Evolutionary conservation across 2,329 filamentous ascomycete species (phyloP).

Genomic region (Simplicillium sp.): DNA sequence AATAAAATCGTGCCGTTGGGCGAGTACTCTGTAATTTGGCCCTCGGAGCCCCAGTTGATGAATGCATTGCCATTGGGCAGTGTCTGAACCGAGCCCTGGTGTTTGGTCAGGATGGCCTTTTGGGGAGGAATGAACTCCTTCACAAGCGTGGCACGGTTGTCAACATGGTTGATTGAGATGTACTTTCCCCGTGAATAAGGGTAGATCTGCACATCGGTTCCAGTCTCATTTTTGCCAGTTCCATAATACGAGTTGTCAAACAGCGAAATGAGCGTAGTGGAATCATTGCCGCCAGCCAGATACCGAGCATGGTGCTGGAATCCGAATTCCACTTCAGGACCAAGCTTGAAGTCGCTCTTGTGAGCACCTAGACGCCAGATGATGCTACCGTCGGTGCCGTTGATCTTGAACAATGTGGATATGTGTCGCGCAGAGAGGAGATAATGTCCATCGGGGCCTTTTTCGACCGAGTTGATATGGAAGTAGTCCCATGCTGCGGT

Average conservation of each 20-base stretch:
- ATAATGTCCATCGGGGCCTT: constrained; percentile 30
- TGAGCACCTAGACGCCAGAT: constrained; percentile 44
- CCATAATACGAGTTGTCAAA: constrained; percentile 35
- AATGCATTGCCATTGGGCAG: constrained; percentile 43
- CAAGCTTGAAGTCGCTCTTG: constrained; percentile 27
- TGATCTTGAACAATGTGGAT: constrained; percentile 36
- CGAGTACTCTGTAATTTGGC: constrained; percentile 36
- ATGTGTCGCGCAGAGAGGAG: constrained; percentile 43
- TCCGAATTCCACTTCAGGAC: constrained; percentile 28
- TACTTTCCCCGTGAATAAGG: constrained; percentile 28
- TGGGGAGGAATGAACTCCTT: constrained; percentile 39
- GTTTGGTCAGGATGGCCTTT: constrained; percentile 32
- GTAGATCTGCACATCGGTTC: neutral
- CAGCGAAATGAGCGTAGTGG: constrained; percentile 37
- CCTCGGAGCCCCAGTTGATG: constrained; percentile 47
- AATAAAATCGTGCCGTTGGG: constrained; percentile 38
- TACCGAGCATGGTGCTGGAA: constrained; percentile 45
- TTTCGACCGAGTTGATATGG: constrained; percentile 3
- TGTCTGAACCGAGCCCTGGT: constrained; percentile 39
- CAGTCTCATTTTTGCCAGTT: neutral
- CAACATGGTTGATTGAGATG: constrained; percentile 32
- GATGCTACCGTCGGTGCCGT: constrained; percentile 35
- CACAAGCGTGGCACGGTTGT: constrained; percentile 32
- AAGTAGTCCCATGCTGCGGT: constrained; percentile 23
- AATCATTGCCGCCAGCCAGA: constrained; percentile 23